phyloP scores from a whole-genome alignment of 768 basidiomycete genomes.

The Suillus paluster region DNA sequence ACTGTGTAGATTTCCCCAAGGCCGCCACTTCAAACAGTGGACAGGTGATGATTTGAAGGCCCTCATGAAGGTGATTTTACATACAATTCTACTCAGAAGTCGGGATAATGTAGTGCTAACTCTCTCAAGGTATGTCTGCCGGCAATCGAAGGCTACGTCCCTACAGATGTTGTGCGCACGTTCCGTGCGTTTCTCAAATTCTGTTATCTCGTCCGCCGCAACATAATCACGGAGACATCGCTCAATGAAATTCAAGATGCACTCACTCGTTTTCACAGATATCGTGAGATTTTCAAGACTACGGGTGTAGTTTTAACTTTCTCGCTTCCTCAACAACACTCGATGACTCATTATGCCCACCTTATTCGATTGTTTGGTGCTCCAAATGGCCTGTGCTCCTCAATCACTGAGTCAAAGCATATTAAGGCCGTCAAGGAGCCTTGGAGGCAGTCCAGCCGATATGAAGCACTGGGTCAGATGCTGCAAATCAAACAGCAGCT shows the following conservation, averaged over 20 bases:
- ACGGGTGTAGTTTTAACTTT: constrained; percentile 25
- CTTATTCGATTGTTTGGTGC: constrained; percentile 33
- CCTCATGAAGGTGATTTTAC: constrained; percentile 27
- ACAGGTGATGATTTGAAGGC: no score
- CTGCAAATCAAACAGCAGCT: constrained; percentile 27
- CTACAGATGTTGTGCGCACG: constrained; percentile 27
- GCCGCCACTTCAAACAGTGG: no score
- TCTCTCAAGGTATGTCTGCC: constrained; percentile 32
- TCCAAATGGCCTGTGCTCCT: constrained; percentile 40
- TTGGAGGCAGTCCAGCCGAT: constrained; percentile 32
- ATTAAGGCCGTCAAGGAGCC: constrained; percentile 42
- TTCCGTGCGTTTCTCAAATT: constrained; percentile 33
- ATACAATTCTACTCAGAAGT: no score
- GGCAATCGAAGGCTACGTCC: constrained; percentile 36
- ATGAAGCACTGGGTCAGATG: constrained; percentile 34
- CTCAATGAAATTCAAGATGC: constrained; percentile 24
- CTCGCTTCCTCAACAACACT: constrained; percentile 35
- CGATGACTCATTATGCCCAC: constrained; percentile 30
- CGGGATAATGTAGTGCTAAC: not conserved
- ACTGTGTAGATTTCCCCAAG: constrained; percentile 35
- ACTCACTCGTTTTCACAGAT: constrained; percentile 20
- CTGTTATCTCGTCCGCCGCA: constrained; percentile 32
- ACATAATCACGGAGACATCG: constrained; percentile 20
- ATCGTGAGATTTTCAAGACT: no score
- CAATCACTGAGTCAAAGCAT: constrained; percentile 40